A percentile compares a stretch with the other conserved stretches of the same genome.
Conservation (phyloP, 306 rosid genomes). For the Cucurbita ficifolia region DNA sequence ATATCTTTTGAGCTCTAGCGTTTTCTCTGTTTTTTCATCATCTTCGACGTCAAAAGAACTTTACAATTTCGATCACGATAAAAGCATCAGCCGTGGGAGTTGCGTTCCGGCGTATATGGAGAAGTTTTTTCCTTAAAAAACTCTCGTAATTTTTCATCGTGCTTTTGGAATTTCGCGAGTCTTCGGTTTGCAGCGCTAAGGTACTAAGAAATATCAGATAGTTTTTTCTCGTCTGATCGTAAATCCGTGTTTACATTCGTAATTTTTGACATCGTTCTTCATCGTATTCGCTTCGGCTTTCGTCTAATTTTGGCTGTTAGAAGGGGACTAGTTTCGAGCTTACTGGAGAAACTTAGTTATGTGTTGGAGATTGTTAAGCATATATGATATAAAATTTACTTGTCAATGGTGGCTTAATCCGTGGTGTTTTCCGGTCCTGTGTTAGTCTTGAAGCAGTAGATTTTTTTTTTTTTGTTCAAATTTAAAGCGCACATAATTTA, state of each 20-base stretch:
- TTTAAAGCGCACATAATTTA: not conserved
- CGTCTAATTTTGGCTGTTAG: constrained; percentile 1
- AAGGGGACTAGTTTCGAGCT: not conserved
- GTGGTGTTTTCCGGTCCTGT: not conserved
- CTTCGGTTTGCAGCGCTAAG: constrained; percentile 1
- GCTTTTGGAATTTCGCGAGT: constrained; percentile 1
- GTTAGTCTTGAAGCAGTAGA: not conserved
- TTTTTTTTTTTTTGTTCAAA: not conserved
- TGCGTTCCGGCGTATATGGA: not conserved
- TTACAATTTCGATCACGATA: constrained; percentile 1
- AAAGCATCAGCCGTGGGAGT: not conserved
- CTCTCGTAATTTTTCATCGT: not conserved
- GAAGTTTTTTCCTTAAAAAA: not conserved
- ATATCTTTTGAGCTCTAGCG: not conserved
- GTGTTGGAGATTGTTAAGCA: not conserved
- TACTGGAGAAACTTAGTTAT: constrained; percentile 2
- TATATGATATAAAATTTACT: not conserved
- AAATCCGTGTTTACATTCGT: constrained; percentile 7
- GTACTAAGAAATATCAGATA: constrained; percentile 1
- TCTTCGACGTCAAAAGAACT: not conserved
- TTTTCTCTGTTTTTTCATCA: constrained; percentile 11
- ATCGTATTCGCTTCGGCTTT: constrained; percentile 13
- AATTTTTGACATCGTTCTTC: not conserved
- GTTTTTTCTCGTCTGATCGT: not conserved
- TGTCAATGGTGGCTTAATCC: constrained; percentile 4